Base-by-base conservation (phyloP, 352 stramenopile genomes). In the Pythium rhizo-oryzae region DNA sequence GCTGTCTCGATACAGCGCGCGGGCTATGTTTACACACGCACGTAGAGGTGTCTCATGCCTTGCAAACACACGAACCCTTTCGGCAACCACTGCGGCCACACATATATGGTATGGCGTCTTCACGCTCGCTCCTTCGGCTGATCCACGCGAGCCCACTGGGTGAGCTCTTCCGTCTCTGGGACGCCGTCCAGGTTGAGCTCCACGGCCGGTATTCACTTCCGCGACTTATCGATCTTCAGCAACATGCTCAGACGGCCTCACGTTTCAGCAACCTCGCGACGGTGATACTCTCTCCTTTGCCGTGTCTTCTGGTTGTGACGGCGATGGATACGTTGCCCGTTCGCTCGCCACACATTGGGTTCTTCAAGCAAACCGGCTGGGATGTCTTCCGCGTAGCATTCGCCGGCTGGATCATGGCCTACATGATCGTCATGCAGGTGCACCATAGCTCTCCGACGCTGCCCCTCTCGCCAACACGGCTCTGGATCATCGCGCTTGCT, bases 381-480 rank as follows among this genome's bases (percentile, higher is more conserved):
- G 24, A 54, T 9, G 15, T 33, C 24, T 47, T 63, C 39, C 57
- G 57, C 23, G 13, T 54, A 6, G n/a, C 1, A 2, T 54, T 54
- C 8, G 28, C 25, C 11, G 56, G 9, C 16, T 53, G 43, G 41
- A 43, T 43, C 18, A 44, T 55, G 25, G 18, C 24, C 1, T 64
- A 46, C 25, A 55, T 64, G 24, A 46, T 47, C 25, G 21, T 19
- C 2, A 46, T 18, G 28, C 43, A 64, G 15, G 15, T 64, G 13
- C 58, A 35, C 30, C 44, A 64, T 0, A 56, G 58, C 46, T 44
- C 58, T 15, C 43, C 58, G 44, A 47, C 58, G 37, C 44, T 64
- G 24, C 58, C 58, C 19, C 18, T 56, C 9, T 55, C 58, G 0
- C n/a, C n/a, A n/a, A n/a, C n/a, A n/a, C 56, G 6, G 3, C 8